Evolutionary conservation across 139 green algal species (phyloP).

Genomic region (Diplosphaera chodatii): DNA sequence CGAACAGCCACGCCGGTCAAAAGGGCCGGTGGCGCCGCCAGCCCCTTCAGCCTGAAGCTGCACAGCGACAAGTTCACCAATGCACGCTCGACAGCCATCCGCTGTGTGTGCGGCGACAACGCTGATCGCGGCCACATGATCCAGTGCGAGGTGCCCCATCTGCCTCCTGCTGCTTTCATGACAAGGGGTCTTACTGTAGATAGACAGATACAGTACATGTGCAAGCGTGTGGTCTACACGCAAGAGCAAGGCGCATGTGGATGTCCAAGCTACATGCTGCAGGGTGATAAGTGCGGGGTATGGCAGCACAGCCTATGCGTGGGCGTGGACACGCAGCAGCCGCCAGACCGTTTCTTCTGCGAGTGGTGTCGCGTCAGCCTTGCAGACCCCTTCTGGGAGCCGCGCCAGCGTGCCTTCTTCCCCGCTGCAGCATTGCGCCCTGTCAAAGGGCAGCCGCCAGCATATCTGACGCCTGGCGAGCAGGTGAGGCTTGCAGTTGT

Average conservation of each 20-base stretch:
- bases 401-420: not conserved
- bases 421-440: too few species aligned
- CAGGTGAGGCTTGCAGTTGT: too few species aligned
- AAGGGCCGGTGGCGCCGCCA: not conserved
- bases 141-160: constrained; percentile 61
- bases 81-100: constrained; percentile 19
- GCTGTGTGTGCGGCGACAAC: constrained; percentile 43
- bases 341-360: constrained; percentile 33
- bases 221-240: too few species aligned
- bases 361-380: constrained; percentile 44
- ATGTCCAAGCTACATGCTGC: too few species aligned
- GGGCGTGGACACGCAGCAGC: constrained; percentile 1
- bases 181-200: too few species aligned
- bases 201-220: too few species aligned
- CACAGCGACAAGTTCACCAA: not conserved
- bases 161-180: too few species aligned
- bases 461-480: not conserved
- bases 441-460: not conserved
- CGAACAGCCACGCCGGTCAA: not conserved
- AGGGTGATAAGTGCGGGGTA: constrained; percentile 42
- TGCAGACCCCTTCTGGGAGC: constrained; percentile 69
- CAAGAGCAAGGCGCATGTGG: too few species aligned
- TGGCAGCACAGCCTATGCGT: constrained; percentile 68
- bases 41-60: not conserved
- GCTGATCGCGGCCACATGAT: constrained; percentile 35